Conservation (phyloP, 164 flowering plant species). For the Vitis labrusca region DNA sequence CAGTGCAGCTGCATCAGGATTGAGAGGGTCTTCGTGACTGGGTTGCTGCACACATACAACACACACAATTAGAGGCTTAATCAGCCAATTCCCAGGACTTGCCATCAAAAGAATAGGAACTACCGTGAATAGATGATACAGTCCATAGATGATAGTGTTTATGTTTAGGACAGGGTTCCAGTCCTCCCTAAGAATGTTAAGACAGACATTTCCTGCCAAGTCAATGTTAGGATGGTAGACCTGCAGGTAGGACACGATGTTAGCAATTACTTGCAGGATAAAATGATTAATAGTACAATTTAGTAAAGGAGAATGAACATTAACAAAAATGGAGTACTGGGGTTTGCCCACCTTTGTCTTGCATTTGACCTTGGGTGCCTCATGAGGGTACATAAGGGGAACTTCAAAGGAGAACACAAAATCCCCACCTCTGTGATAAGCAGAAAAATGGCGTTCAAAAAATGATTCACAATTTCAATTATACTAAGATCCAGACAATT, state of each 20-base stretch:
- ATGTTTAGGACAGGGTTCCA: constrained; percentile 52
- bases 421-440: constrained; percentile 31
- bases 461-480: neutral
- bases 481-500: neutral
- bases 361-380: constrained; percentile 54
- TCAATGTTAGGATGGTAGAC: constrained; percentile 51
- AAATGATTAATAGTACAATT: neutral
- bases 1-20: constrained; percentile 45
- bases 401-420: constrained; percentile 38
- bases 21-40: constrained; percentile 48
- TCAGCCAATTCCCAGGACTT: no score
- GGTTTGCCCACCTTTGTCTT: constrained; percentile 38
- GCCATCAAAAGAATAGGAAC: neutral
- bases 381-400: constrained; percentile 41
- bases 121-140: constrained; percentile 49
- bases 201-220: constrained; percentile 51
- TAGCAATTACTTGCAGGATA: neutral
- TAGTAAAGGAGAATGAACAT: neutral
- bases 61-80: neutral
- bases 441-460: neutral
- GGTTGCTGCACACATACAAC: constrained; percentile 33
- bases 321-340: neutral
- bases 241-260: constrained; percentile 15
- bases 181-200: constrained; percentile 51
- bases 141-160: constrained; percentile 45